A percentile compares a stretch with the other conserved stretches of the same genome.
phyloP scores from a whole-genome alignment of 768 basidiomycete genomes.

The Brasilioporus rufonigricans region DNA sequence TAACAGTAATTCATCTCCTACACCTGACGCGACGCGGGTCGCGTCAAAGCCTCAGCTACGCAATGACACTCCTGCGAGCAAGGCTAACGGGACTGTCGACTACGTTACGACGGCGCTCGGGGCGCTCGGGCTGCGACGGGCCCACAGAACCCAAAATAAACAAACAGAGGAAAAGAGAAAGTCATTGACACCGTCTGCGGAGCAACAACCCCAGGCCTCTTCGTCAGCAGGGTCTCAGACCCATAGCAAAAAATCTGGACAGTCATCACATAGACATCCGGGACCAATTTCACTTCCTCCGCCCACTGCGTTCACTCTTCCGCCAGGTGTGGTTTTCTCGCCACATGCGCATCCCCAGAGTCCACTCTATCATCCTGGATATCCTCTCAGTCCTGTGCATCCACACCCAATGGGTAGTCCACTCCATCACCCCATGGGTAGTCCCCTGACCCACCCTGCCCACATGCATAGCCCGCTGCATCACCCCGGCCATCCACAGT shows the following conservation, averaged over 20 bases:
- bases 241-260: conserved; percentile 14
- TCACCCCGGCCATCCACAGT: conserved; percentile 31
- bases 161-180: conserved; percentile 26
- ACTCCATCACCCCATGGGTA: conserved; percentile 39
- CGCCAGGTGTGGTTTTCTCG: conserved; percentile 35
- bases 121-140: conserved; percentile 30
- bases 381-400: conserved; percentile 30
- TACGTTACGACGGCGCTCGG: conserved; percentile 24
- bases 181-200: conserved; percentile 6
- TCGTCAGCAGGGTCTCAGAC: conserved; percentile 13
- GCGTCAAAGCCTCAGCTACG: conserved; percentile 14
- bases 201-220: conserved; percentile 15
- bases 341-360: conserved; percentile 36
- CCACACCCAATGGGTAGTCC: conserved; percentile 31
- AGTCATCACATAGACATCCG: conserved; percentile 51
- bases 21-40: conserved; percentile 14
- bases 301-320: conserved; percentile 45
- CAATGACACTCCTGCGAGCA: conserved; percentile 9
- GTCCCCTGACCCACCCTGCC: conserved; percentile 31
- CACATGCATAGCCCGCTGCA: conserved; percentile 32
- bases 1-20: conserved; percentile 1
- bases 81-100: conserved; percentile 19
- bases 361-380: conserved; percentile 39
- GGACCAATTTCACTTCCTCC: conserved; percentile 71
- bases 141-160: conserved; percentile 20